Evolutionary conservation across 768 basidiomycete genomes (phyloP).

Genomic region (Pisolithus tinctorius): DNA sequence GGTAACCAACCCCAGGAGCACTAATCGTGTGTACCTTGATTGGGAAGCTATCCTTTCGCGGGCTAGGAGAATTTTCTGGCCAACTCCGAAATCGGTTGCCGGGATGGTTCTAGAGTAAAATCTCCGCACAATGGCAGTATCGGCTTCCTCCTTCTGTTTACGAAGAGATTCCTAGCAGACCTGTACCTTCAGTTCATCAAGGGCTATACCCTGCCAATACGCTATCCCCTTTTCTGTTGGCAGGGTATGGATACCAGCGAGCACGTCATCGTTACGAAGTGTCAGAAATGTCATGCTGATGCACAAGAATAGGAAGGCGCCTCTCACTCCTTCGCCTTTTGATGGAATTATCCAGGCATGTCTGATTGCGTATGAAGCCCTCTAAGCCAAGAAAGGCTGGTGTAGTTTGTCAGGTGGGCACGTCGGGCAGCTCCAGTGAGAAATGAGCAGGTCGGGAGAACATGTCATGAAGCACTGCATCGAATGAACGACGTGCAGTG

Average conservation of each 20-base stretch:
- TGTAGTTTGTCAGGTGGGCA: not conserved
- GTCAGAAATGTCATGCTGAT: conserved; percentile 12
- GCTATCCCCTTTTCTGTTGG: conserved; percentile 39
- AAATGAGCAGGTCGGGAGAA: not conserved
- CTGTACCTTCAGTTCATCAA: conserved; percentile 25
- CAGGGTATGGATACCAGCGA: not conserved
- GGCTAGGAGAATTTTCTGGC: conserved; percentile 3
- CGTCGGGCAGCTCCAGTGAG: too few species aligned
- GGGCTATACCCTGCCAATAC: conserved; percentile 7
- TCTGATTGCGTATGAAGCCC: conserved; percentile 8
- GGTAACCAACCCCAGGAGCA: too few species aligned
- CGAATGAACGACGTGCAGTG: not conserved
- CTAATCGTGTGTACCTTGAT: conserved; percentile 43
- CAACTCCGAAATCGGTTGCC: conserved; percentile 2
- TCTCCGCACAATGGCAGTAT: conserved; percentile 9
- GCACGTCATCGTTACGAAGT: conserved; percentile 9
- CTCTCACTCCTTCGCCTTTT: conserved; percentile 59
- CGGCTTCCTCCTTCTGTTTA: conserved; percentile 24
- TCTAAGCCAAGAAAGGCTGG: conserved; percentile 3
- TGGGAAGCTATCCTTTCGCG: conserved; percentile 60
- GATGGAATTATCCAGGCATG: conserved; percentile 38
- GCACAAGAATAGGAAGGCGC: conserved; percentile 3
- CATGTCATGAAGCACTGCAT: not conserved
- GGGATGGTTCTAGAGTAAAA: conserved; percentile 8
- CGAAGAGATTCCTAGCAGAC: conserved; percentile 24